A percentile compares a stretch with the other conserved stretches of the same genome.
phyloP scores from a whole-genome alignment of 305 asterid genomes.

The Plantago lanceolata region DNA sequence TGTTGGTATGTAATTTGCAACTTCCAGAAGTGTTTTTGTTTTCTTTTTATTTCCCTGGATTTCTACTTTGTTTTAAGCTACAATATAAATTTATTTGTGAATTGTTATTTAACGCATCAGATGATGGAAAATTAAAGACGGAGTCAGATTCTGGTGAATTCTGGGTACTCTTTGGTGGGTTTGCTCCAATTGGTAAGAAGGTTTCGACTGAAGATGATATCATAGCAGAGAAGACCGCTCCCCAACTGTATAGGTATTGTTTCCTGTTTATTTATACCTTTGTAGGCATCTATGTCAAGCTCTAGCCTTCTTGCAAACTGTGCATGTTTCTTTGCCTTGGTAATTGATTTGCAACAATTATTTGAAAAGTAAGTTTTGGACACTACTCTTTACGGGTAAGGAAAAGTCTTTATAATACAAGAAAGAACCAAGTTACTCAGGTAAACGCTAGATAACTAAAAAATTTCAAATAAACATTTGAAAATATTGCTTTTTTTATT shows the following conservation, averaged over 20 bases:
- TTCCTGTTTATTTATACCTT: slow-evolving; percentile 1
- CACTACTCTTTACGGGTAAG: background rate
- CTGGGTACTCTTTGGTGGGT: slow-evolving; percentile 75
- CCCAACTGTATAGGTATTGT: slow-evolving; percentile 49
- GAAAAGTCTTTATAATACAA: background rate
- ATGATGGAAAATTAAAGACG: slow-evolving; percentile 72
- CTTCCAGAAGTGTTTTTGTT: background rate
- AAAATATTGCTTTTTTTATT: background rate
- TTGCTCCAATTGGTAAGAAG: slow-evolving; percentile 68
- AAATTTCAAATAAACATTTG: background rate
- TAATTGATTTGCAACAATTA: background rate
- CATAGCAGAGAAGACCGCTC: slow-evolving; percentile 48
- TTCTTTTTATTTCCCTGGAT: slow-evolving; percentile 1
- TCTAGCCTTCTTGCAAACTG: slow-evolving; percentile 10
- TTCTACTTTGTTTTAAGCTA: background rate
- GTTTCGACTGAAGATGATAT: slow-evolving; percentile 51
- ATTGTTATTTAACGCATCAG: slow-evolving; percentile 33
- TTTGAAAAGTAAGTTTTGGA: background rate
- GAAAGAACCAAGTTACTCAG: background rate
- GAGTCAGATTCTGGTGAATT: slow-evolving; percentile 73
- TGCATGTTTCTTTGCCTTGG: slow-evolving; percentile 6
- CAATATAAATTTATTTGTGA: slow-evolving; percentile 4
- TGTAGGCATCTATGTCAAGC: slow-evolving; percentile 6
- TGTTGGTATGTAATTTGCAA: slow-evolving; percentile 38
- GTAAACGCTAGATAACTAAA: background rate